Base-by-base conservation (phyloP, 331 rosid species). In the Malus hybrid region DNA sequence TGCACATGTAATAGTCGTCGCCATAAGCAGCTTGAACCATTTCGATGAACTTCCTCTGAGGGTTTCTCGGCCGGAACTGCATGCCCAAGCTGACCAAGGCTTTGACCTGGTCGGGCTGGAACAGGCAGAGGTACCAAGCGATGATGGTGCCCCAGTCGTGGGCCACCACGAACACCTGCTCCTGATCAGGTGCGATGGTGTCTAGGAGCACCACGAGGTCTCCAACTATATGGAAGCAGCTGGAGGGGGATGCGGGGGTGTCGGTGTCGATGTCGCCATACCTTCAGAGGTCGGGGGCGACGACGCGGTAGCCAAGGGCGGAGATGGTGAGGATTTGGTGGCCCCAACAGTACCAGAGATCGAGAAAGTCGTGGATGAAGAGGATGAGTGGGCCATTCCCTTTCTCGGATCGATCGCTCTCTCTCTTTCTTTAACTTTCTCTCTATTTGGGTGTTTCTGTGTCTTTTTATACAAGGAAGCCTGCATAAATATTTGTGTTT, bases 211-310 rank as follows among this genome's bases (percentile, higher is more conserved):
- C 93, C 1, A 88, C 31, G 5, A 93, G 82, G 67, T 91, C 98
- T 0, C 97, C 97, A 1, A 88, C 96, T 1, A 87, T 42, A 48
- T 91, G 89, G 24, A 91, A 59, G 64, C 65, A 93, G 52, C 81
- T 79, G 3, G 73, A 68, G 4, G 76, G 33, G 0, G 75, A 16
- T 2, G 71, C 5, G 0, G 93, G 93, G 3, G 75, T 85, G 3
- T 88, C 90, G 2, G 96, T 85, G 76, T 88, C 90, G 2, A 93
- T 85, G 76, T 91, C 93, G 0, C 98, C 98, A 67, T 19, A 91
- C 24, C 97, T 97, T 0, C 97, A 91, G 76, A 91, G 92, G 74
- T 88, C 97, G 0, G 96, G 97, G 1, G 93, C 93, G 13, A 93
- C 79, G 12, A 92, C 87, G 2, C 88, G 86, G 80, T 85, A 91